Conservation (phyloP, 2,329 filamentous ascomycete species). For the Botryotinia narcissicola region DNA sequence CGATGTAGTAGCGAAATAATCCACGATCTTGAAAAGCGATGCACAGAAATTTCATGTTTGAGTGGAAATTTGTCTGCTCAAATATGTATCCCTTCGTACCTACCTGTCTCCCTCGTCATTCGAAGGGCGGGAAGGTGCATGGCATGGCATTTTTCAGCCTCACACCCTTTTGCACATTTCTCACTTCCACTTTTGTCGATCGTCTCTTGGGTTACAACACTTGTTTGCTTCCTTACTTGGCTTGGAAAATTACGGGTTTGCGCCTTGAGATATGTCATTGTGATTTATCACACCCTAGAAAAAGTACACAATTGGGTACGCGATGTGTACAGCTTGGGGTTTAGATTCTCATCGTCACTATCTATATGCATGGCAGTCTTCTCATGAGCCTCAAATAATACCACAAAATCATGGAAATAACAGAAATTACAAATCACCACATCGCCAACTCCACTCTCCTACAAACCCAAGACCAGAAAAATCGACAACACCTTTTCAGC, state of each 20-base stretch:
- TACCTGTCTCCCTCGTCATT: neutral
- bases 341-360: too few relatives aligned
- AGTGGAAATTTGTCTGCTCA: neutral
- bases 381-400: too few relatives aligned
- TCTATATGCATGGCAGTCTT: too few relatives aligned
- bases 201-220: neutral
- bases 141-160: constrained; percentile 15
- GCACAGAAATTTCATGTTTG: neutral
- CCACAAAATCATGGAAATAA: neutral
- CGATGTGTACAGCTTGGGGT: neutral
- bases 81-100: constrained; percentile 1
- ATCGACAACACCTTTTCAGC: neutral
- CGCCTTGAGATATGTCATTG: neutral
- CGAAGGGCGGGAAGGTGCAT: constrained; percentile 7
- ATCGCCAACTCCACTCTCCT: neutral
- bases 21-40: neutral
- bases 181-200: neutral
- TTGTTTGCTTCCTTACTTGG: neutral
- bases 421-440: neutral
- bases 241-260: neutral
- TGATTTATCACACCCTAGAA: neutral
- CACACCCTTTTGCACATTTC: neutral
- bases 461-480: neutral
- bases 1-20: neutral
- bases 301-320: neutral